phyloP scores from a whole-genome alignment of 305 asterid genomes.

The Rubia occidens region DNA sequence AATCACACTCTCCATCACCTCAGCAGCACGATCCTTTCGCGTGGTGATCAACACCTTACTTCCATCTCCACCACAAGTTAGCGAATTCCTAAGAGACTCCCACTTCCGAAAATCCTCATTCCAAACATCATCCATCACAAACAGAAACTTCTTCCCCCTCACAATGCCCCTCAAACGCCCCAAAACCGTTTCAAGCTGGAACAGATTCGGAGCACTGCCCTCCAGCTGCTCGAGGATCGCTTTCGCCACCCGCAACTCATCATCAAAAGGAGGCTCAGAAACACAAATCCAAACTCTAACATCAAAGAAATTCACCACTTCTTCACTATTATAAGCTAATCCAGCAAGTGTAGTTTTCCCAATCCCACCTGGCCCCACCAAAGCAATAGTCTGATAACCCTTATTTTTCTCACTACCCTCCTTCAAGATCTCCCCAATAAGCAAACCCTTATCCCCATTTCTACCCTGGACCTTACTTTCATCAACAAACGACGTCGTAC shows the following conservation, averaged over 20 bases:
- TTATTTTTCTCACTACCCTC: slow-evolving; percentile 9
- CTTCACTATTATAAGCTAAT: slow-evolving; percentile 8
- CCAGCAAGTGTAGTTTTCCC: slow-evolving; percentile 28
- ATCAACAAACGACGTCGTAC: slow-evolving; percentile 31
- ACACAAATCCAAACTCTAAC: slow-evolving; percentile 18
- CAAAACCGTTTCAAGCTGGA: slow-evolving; percentile 8
- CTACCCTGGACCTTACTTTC: slow-evolving; percentile 36
- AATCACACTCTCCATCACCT: slow-evolving; percentile 18
- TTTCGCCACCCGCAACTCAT: slow-evolving; percentile 18
- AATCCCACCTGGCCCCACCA: slow-evolving; percentile 25
- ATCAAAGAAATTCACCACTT: slow-evolving; percentile 7
- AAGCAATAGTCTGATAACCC: slow-evolving; percentile 9
- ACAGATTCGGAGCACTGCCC: slow-evolving; percentile 2
- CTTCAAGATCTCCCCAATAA: slow-evolving; percentile 32
- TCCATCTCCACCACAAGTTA: slow-evolving; percentile 20
- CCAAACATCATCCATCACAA: slow-evolving; percentile 38
- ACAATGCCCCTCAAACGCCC: neutral
- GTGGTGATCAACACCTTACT: slow-evolving; percentile 35
- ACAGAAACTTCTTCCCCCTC: slow-evolving; percentile 7
- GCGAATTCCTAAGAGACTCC: slow-evolving; percentile 19
- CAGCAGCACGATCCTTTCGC: slow-evolving; percentile 21
- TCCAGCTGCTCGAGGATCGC: slow-evolving; percentile 22
- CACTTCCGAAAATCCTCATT: slow-evolving; percentile 16
- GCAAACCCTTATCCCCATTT: slow-evolving; percentile 23
- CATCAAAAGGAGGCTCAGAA: slow-evolving; percentile 26